These are phyloP conservation scores for Penicillium mononematosum DNA, from an alignment of 495 filamentous ascomycete genomes.

Conservation along the genomic window DNA sequence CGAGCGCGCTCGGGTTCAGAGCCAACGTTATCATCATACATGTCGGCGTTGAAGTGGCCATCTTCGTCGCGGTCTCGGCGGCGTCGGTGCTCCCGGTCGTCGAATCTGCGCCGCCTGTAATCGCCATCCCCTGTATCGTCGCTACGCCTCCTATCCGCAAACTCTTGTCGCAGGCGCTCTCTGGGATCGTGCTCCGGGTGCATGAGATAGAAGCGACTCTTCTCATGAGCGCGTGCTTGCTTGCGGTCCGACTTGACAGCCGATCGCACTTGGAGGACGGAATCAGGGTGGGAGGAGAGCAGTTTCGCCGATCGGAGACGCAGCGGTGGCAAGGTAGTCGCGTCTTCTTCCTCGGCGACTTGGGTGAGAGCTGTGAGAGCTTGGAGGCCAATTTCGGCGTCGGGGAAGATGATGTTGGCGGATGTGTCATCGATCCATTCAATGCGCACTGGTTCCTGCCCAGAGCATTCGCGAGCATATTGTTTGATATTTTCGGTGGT, in stretches of 20 bases:
- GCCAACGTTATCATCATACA: conserved; percentile 68
- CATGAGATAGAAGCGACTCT: conserved; percentile 87
- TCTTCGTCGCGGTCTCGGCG: conserved; percentile 51
- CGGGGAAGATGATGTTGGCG: conserved; percentile 77
- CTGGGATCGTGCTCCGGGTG: conserved; percentile 85
- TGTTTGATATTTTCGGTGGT: conserved; percentile 71
- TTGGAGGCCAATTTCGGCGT: conserved; percentile 62
- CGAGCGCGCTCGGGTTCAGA: conserved; percentile 31
- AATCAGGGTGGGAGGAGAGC: conserved; percentile 64
- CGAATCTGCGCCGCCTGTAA: conserved; percentile 56
- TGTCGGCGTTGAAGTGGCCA: conserved; percentile 62
- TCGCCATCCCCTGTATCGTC: conserved; percentile 61
- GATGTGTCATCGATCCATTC: conserved; percentile 97
- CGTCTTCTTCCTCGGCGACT: conserved; percentile 37
- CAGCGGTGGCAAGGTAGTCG: conserved; percentile 42
- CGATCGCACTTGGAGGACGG: conserved; percentile 66
- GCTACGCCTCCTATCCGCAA: conserved; percentile 48
- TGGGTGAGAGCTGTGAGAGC: conserved; percentile 68
- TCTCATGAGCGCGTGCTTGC: conserved; percentile 66
- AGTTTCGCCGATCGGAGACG: conserved; percentile 62
- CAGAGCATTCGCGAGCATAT: conserved; percentile 66
- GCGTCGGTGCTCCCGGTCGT: conserved; percentile 55
- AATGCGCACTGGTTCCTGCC: conserved; percentile 56
- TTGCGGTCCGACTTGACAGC: conserved; percentile 78
- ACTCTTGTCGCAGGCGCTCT: conserved; percentile 59